phyloP scores from a whole-genome alignment of 805 yeast genomes.

The Barnettozyma botsteinii region DNA sequence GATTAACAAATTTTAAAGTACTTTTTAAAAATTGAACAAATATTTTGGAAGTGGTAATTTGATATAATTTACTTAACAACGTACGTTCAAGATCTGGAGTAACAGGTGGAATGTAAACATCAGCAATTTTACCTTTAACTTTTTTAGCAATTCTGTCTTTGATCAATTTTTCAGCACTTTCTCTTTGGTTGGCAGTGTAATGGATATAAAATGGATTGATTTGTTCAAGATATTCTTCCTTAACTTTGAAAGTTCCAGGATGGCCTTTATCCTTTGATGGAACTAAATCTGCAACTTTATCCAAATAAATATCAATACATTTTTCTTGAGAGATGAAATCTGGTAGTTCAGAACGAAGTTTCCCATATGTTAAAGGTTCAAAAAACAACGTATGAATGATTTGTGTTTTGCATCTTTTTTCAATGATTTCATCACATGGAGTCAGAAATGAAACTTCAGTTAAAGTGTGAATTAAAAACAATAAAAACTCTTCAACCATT shows the following conservation, averaged over 20 bases:
- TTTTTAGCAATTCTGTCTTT: conserved; percentile 43
- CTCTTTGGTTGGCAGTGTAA: conserved; percentile 70
- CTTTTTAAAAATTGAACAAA: conserved; percentile 49
- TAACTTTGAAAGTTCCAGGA: conserved; percentile 62
- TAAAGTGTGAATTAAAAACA: conserved; percentile 59
- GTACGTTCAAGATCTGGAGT: conserved; percentile 30
- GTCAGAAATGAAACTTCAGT: conserved; percentile 60
- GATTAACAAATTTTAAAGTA: conserved; percentile 35
- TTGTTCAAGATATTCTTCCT: conserved; percentile 42
- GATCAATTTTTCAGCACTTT: conserved; percentile 68
- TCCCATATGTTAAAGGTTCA: conserved; percentile 65
- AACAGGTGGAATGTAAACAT: conserved; percentile 54
- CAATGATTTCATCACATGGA: conserved; percentile 43
- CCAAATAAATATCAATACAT: conserved; percentile 58
- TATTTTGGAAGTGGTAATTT: conserved; percentile 46
- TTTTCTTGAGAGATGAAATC: conserved; percentile 72
- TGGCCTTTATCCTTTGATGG: conserved; percentile 56
- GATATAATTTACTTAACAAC: conserved; percentile 40
- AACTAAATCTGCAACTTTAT: conserved; percentile 51
- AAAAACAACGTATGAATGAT: conserved; percentile 82
- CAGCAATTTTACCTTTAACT: conserved; percentile 34
- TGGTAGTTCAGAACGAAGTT: conserved; percentile 61
- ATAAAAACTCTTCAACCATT: conserved; percentile 76
- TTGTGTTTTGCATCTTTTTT: conserved; percentile 53
- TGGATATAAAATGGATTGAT: conserved; percentile 84